Percentiles rank a stretch among this genome's conserved stretches.
phyloP scores from a whole-genome alignment of 2,329 filamentous ascomycete species.

The Monosporascus sp. region DNA sequence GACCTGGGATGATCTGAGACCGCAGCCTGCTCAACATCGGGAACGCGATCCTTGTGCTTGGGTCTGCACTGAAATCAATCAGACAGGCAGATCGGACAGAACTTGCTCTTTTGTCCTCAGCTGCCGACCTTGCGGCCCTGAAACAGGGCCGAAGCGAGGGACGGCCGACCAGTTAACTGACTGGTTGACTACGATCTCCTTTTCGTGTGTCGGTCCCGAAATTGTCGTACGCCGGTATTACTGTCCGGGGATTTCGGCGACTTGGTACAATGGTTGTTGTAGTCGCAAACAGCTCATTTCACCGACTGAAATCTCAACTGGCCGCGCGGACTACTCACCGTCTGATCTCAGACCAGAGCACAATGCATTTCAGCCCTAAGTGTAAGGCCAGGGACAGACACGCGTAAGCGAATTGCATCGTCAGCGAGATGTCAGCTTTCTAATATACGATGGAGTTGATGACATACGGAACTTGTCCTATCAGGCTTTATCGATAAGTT shows the following conservation, averaged over 20 bases:
- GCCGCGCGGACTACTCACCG: not conserved
- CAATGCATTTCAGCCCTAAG: not conserved
- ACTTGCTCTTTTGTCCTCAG: no score
- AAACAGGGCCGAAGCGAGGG: not conserved
- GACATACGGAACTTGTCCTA: not conserved
- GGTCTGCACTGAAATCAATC: no score
- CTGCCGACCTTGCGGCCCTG: no score
- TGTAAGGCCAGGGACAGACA: not conserved
- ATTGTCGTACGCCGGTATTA: not conserved
- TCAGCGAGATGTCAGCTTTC: no score
- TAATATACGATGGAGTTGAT: no score
- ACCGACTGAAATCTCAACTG: not conserved
- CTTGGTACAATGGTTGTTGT: not conserved
- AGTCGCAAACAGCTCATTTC: not conserved
- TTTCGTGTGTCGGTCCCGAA: not conserved
- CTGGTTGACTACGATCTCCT: not conserved
- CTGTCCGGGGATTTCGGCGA: not conserved
- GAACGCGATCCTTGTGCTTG: not conserved
- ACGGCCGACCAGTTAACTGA: not conserved
- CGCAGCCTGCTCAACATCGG: not conserved
- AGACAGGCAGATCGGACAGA: no score
- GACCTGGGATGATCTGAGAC: no score
- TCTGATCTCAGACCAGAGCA: not conserved
- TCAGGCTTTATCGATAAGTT: not conserved
- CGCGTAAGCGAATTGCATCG: no score